These are phyloP conservation scores for Chalaropsis thielavioides DNA, from an alignment of 2,329 filamentous ascomycete genomes.

Conservation along the genomic window DNA sequence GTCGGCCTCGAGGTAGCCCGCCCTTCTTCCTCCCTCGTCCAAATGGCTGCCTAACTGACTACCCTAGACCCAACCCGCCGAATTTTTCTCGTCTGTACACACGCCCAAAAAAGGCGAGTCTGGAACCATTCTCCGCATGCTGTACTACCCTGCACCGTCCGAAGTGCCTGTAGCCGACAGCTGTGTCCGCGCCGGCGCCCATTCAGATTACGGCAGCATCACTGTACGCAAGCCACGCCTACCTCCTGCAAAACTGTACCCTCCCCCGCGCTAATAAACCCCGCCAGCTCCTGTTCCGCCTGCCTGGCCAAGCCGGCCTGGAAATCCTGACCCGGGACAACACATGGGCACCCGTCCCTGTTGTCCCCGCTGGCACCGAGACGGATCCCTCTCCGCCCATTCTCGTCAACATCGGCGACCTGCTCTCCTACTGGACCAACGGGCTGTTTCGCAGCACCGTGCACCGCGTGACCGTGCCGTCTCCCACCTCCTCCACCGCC, in stretches of 20 bases:
- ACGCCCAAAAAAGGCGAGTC: constrained; percentile 32
- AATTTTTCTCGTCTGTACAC: constrained; percentile 43
- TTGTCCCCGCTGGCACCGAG: constrained; percentile 47
- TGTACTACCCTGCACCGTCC: constrained; percentile 52
- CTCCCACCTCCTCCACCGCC: not conserved
- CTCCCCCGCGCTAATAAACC: not conserved
- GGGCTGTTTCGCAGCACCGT: constrained; percentile 76
- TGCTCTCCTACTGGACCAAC: constrained; percentile 77
- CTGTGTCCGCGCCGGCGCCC: constrained; percentile 67
- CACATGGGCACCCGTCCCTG: constrained; percentile 49
- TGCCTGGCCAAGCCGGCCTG: constrained; percentile 69
- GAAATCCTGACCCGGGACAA: constrained; percentile 55
- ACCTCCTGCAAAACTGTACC: not conserved
- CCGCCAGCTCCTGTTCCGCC: constrained; percentile 64
- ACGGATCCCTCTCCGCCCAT: constrained; percentile 52
- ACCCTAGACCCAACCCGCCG: constrained; percentile 28
- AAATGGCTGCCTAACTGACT: constrained; percentile 21
- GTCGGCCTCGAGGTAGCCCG: constrained; percentile 51
- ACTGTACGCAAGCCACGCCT: constrained; percentile 26
- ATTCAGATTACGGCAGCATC: constrained; percentile 69
- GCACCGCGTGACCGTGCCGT: constrained; percentile 67
- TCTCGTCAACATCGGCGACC: constrained; percentile 60
- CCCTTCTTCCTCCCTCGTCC: not conserved
- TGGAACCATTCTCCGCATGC: constrained; percentile 50
- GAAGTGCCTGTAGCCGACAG: constrained; percentile 23